Evolutionary conservation across 2,329 filamentous ascomycete species (phyloP).

Genomic region (Botrytis aclada): DNA sequence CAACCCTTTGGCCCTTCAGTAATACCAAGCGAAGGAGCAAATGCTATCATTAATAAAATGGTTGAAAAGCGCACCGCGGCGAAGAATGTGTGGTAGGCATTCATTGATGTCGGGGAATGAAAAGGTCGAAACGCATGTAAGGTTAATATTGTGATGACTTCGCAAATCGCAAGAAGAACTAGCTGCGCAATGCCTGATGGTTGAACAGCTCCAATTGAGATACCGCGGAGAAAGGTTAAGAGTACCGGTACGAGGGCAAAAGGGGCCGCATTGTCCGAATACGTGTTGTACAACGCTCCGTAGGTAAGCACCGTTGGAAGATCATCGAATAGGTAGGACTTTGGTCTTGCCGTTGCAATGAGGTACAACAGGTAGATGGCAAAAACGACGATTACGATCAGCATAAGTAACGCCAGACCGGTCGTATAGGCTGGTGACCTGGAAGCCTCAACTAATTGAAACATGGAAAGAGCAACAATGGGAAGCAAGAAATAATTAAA

Average conservation of each 20-base stretch:
- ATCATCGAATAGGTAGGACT: conserved; percentile 89
- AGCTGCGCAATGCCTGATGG: conserved; percentile 91
- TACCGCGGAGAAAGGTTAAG: conserved; percentile 78
- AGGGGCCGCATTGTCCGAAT: conserved; percentile 85
- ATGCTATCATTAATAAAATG: conserved; percentile 74
- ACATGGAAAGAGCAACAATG: conserved; percentile 81
- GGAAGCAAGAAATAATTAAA: conserved; percentile 93
- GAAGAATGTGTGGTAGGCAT: conserved; percentile 88
- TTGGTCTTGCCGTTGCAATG: conserved; percentile 76
- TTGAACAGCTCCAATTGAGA: conserved; percentile 90
- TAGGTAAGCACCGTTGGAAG: conserved; percentile 85
- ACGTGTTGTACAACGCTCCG: conserved; percentile 95
- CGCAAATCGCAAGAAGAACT: conserved; percentile 87
- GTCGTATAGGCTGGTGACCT: conserved; percentile 68
- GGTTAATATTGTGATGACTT: conserved; percentile 84
- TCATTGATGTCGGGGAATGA: conserved; percentile 91
- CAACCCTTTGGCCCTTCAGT: conserved; percentile 80
- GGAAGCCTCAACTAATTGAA: conserved; percentile 77
- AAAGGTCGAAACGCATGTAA: conserved; percentile 89
- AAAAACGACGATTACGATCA: conserved; percentile 70
- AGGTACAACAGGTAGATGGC: conserved; percentile 76
- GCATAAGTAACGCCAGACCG: conserved; percentile 69
- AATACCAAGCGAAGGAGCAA: conserved; percentile 78
- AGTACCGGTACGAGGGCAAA: conserved; percentile 87
- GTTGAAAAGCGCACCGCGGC: conserved; percentile 72